Evolutionary conservation across 2,329 filamentous ascomycete genomes (phyloP), one percentile per base, ranked within the genome.

Genomic region (Aphanoascus verrucosus): DNA sequence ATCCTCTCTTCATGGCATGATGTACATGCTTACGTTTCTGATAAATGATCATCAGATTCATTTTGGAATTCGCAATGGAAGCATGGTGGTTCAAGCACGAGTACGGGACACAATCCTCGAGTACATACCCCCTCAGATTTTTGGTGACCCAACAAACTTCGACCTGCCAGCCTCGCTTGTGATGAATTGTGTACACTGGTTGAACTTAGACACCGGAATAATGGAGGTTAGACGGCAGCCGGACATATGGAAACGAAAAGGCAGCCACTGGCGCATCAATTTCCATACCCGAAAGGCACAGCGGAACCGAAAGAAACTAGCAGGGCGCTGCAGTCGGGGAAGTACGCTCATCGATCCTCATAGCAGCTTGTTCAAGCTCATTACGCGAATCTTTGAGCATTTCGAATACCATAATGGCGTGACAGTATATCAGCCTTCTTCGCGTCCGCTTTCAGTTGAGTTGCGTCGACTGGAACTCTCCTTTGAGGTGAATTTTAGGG

Each of bases 361-460:
- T 5, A 75, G 73, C 7, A 46, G 56, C 0, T 44, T 77, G 0
- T 76, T 72, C 35, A 59, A 60, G 0, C 58, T 54, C 0, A 32
- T 55, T 31, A 59, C 68, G 0, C 54, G 53, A 0, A 73, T 79
- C 0, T 81, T 85, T 46, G 17, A 60, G 0, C 60, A 67, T 0
- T 84, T 83, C 40, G 79, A 81, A 56, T 42, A 66, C 1, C 61
- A 64, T 0, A 59, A 59, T 0, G 58, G 72, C 1, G 63, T 83
- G 23, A 72, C 69, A 0, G 65, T 81, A 0, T 77, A 61, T 34
- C 77, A 82, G 52, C 71, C 76, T 0, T n/a, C 48, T 3, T 6
- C 5, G 2, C 32, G 50, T 19, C 32, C 17, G 7, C 28, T 77
- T 1, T 60, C 70, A 0, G 64, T 77, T 1, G 65, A 73, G 1